Conservation (phyloP, 2,329 filamentous ascomycete genomes). For the Monilinia fructigena region DNA sequence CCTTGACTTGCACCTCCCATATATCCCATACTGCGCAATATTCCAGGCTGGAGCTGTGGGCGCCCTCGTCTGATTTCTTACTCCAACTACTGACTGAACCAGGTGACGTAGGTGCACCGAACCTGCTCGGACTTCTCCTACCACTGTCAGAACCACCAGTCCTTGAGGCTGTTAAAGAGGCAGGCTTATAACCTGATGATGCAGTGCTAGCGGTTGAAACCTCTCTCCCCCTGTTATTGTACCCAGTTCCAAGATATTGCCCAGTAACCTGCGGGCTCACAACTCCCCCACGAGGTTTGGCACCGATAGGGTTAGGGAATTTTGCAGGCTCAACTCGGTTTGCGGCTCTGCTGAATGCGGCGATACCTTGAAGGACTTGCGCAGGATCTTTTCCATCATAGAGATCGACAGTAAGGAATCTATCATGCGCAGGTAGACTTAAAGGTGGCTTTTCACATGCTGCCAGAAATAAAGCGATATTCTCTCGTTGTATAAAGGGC, state of each 20-base stretch:
- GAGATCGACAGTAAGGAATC: conserved; percentile 94
- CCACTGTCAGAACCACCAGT: conserved; percentile 49
- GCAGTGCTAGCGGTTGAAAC: conserved; percentile 59
- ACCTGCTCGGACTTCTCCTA: conserved; percentile 62
- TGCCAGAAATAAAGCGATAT: conserved; percentile 92
- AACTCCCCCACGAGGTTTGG: conserved; percentile 57
- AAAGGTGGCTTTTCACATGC: conserved; percentile 84
- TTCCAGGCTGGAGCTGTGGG: conserved; percentile 90
- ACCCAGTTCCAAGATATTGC: conserved; percentile 41
- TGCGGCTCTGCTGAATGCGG: conserved; percentile 86
- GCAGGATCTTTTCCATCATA: conserved; percentile 95
- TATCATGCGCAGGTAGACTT: conserved; percentile 87
- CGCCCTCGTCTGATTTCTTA: conserved; percentile 75
- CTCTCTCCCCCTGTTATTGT: conserved; percentile 48
- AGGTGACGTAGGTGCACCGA: conserved; percentile 52
- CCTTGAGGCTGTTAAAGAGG: conserved; percentile 40
- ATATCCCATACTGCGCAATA: conserved; percentile 96
- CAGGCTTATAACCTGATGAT: conserved; percentile 49
- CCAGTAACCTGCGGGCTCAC: conserved; percentile 69
- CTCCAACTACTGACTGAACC: conserved; percentile 81
- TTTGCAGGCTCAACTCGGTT: conserved; percentile 68
- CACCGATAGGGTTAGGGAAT: conserved; percentile 76
- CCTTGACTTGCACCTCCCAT: conserved; percentile 97
- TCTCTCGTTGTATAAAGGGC: conserved; percentile 99
- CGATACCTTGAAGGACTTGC: conserved; percentile 89